Conservation (phyloP, 306 rosid genomes). For the Pterocarpus santalinus region DNA sequence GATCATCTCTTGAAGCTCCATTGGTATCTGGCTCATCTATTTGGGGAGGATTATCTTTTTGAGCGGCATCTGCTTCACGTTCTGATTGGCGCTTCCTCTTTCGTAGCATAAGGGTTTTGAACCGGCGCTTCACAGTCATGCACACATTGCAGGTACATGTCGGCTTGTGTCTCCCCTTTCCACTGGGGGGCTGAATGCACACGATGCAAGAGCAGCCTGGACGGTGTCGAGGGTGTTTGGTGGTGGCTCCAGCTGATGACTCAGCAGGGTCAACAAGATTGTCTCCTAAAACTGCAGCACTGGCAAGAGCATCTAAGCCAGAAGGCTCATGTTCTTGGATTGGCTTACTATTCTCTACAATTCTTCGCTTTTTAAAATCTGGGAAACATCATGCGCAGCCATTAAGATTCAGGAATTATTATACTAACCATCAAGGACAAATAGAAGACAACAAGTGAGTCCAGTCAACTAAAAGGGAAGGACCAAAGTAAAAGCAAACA, state of each 20-base stretch:
- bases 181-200: slow-evolving; percentile 98
- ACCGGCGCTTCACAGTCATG: slow-evolving; percentile 92
- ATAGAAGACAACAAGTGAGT: neutral
- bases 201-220: slow-evolving; percentile 96
- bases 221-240: slow-evolving; percentile 93
- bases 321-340: slow-evolving; percentile 67
- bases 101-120: slow-evolving; percentile 88
- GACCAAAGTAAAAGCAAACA: neutral
- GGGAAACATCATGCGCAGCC: slow-evolving; percentile 33
- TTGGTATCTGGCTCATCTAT: slow-evolving; percentile 53
- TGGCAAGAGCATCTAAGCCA: slow-evolving; percentile 93
- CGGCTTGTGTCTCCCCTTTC: slow-evolving; percentile 90
- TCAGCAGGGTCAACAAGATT: slow-evolving; percentile 61
- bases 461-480: slow-evolving; percentile 15
- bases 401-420: slow-evolving; percentile 37
- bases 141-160: slow-evolving; percentile 94
- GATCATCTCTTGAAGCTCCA: slow-evolving; percentile 50
- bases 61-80: slow-evolving; percentile 60
- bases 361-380: slow-evolving; percentile 77
- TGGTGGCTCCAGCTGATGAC: slow-evolving; percentile 75
- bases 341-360: slow-evolving; percentile 53
- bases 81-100: slow-evolving; percentile 88
- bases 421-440: slow-evolving; percentile 32
- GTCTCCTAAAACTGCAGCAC: slow-evolving; percentile 90
- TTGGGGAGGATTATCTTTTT: slow-evolving; percentile 45